Conservation (phyloP, 495 filamentous ascomycete genomes). For the Hypoxylon fragiforme region DNA sequence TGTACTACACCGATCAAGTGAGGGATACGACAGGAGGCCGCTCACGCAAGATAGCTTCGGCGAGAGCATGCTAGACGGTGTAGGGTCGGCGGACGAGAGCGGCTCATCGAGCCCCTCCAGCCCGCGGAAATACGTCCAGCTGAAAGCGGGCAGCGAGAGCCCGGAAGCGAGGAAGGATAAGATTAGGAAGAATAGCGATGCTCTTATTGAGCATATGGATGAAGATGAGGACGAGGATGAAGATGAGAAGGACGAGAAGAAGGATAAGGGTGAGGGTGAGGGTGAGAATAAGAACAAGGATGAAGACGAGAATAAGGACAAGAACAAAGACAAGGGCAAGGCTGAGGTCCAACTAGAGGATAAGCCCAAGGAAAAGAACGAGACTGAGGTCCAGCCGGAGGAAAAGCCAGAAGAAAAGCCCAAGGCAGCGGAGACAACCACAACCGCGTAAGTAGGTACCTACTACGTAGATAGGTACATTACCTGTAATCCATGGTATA, state of each 20-base stretch:
- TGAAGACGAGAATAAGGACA: too few relatives aligned
- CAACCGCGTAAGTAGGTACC: too few relatives aligned
- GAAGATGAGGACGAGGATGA: not conserved
- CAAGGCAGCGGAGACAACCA: too few relatives aligned
- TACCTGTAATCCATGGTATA: too few relatives aligned
- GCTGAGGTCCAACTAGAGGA: too few relatives aligned
- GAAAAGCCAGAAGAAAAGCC: slow-evolving; percentile 5
- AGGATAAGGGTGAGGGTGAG: not conserved
- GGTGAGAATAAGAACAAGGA: not conserved
- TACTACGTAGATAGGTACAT: too few relatives aligned
- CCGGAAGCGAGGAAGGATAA: not conserved
- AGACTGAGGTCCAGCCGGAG: slow-evolving; percentile 1
- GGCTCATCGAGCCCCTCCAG: slow-evolving; percentile 36
- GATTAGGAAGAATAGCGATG: slow-evolving; percentile 1
- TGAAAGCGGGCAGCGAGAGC: slow-evolving; percentile 5
- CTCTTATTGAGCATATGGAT: slow-evolving; percentile 3
- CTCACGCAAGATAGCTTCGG: slow-evolving; percentile 43
- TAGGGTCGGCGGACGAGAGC: slow-evolving; percentile 34
- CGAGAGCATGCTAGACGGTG: slow-evolving; percentile 47
- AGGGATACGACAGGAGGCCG: slow-evolving; percentile 31
- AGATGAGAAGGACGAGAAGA: not conserved
- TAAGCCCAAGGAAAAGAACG: too few relatives aligned
- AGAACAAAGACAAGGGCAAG: too few relatives aligned
- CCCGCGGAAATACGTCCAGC: slow-evolving; percentile 8
- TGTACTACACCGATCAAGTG: slow-evolving; percentile 23